Conservation (phyloP, 192 early-diverging fungal species). For the Gaertneriomyces semiglobifer region DNA sequence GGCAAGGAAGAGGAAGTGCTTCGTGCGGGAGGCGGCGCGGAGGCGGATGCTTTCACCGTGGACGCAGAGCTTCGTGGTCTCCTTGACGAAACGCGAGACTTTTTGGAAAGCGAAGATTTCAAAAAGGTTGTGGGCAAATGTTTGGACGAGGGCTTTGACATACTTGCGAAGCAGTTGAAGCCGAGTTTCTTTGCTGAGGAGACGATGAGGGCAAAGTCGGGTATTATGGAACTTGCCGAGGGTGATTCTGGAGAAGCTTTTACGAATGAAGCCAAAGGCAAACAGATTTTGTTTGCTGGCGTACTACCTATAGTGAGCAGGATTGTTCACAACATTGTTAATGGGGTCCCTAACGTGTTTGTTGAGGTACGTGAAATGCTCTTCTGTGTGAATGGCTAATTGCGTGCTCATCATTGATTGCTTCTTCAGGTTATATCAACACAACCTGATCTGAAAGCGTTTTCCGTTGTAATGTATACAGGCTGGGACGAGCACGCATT, state of each 20-base stretch:
- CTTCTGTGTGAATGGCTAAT: too few species aligned
- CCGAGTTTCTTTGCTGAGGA: slow-evolving; percentile 31
- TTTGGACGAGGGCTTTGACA: slow-evolving; percentile 41
- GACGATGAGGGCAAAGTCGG: background rate
- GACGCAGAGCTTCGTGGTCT: slow-evolving; percentile 65
- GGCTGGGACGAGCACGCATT: slow-evolving; percentile 39
- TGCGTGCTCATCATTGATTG: background rate
- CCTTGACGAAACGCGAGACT: slow-evolving; percentile 85
- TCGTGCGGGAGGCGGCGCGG: slow-evolving; percentile 42
- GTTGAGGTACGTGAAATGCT: slow-evolving; percentile 32
- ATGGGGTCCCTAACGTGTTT: slow-evolving; percentile 41
- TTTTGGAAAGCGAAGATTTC: slow-evolving; percentile 64
- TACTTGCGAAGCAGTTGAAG: slow-evolving; percentile 26
- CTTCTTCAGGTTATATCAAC: slow-evolving; percentile 27
- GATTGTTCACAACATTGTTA: slow-evolving; percentile 31
- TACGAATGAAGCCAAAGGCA: slow-evolving; percentile 57
- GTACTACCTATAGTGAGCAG: slow-evolving; percentile 39
- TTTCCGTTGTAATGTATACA: slow-evolving; percentile 45
- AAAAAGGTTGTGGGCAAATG: slow-evolving; percentile 22
- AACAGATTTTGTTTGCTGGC: slow-evolving; percentile 37
- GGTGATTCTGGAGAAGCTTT: slow-evolving; percentile 47
- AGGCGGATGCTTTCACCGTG: slow-evolving; percentile 40
- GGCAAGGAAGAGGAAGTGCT: slow-evolving; percentile 64
- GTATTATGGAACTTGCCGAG: background rate
- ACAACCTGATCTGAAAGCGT: slow-evolving; percentile 41